Conservation (phyloP, 2,329 filamentous ascomycete genomes). For the Scytalidium sp. region DNA sequence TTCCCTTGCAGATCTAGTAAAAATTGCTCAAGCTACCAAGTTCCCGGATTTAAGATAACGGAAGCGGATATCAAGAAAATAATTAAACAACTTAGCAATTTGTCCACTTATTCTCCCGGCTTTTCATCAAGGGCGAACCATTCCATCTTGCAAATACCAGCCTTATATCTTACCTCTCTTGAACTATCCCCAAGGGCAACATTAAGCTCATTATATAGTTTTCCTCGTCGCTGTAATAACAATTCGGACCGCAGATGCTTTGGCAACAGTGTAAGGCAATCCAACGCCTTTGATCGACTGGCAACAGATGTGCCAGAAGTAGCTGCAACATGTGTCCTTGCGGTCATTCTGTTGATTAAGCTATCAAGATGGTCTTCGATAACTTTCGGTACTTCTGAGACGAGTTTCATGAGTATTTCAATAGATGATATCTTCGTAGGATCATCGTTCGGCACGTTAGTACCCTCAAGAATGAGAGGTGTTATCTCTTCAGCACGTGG, state of each 20-base stretch:
- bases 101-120: neutral
- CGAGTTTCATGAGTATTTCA: constrained; percentile 14
- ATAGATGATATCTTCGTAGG: constrained; percentile 22
- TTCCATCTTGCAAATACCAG: constrained; percentile 18
- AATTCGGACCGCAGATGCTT: constrained; percentile 11
- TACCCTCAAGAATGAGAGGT: constrained; percentile 21
- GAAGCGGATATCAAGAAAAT: too few relatives aligned
- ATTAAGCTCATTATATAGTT: constrained; percentile 21
- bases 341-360: constrained; percentile 25
- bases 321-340: constrained; percentile 23
- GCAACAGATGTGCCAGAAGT: constrained; percentile 17
- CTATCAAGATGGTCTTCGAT: constrained; percentile 23
- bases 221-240: constrained; percentile 13
- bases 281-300: constrained; percentile 22
- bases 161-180: constrained; percentile 20
- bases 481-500: constrained; percentile 15
- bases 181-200: constrained; percentile 21
- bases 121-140: constrained; percentile 19
- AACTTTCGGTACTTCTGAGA: constrained; percentile 7
- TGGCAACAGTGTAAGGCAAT: constrained; percentile 22
- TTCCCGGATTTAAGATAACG: too few relatives aligned
- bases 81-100: too few relatives aligned
- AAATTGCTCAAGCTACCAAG: too few relatives aligned
- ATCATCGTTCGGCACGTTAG: constrained; percentile 19
- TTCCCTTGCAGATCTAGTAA: too few relatives aligned